Evolutionary conservation across 306 rosid genomes (phyloP), one percentile per base, ranked within the genome.

Genomic region (Canavalia gladiata): DNA sequence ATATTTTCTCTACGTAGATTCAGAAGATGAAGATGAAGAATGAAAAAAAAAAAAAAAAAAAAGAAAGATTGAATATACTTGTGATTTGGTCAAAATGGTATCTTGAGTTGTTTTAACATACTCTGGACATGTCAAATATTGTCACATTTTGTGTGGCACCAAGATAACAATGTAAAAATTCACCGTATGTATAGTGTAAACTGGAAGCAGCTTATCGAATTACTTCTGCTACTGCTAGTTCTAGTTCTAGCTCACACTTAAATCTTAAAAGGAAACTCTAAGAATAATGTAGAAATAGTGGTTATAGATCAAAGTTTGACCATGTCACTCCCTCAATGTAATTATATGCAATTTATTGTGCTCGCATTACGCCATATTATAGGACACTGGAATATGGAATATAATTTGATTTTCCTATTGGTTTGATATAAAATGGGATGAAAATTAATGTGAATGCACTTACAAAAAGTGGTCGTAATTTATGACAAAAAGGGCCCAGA

Each of bases 11-110:
- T 56, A 39, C 79, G 87, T 90, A 95, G 99, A 95, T 89, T 91
- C 98, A 35, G 99, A 95, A 88, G 94, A 84, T 34, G 99, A 95
- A 88, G 90, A 84, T 34, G 98, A 94, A 82, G 25, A 92, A 95
- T 35, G 92, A 91, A 28, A 98, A 95, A 74, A 92, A 90, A 87
- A 98, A 95, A 81, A 93, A 25, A 49, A 54, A 68, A 82, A 67
- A 83, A 57, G 81, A 83, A 78, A 51, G 41, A 78, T 46, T 82
- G 72, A 49, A 50, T 42, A 60, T 31, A 18, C 25, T 18, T 18
- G 25, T 18, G 25, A 18, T 69, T 82, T 76, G 68, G 30, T 73
- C 68, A 45, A 81, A 56, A 54, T 74, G 31, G 63, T 56, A 13
- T 45, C 77, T 25, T 28, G 58, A 46, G 42, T 64, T 49, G 55